Evolutionary conservation across 768 basidiomycete species (phyloP), one percentile per base, ranked within the genome.

Genomic region (Lactifluus pinguis): DNA sequence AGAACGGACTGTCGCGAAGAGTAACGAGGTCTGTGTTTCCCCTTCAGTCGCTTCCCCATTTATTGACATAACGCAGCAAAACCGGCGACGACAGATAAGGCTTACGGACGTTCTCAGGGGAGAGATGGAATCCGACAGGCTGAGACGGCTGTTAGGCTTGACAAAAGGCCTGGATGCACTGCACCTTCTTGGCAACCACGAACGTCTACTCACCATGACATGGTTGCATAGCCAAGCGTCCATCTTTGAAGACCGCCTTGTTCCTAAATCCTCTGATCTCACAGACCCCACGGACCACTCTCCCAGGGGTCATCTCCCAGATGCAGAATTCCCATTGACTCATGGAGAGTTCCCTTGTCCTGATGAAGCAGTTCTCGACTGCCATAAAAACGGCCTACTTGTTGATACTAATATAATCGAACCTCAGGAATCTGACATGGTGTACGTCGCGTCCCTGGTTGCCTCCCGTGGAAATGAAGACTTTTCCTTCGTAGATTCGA

Each of bases 1-100:
- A 62, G 73, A 81, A 59, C 81, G 90, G 25, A 83, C 73, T 68
- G 53, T 69, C 15, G 90, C 91, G 11, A 93, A 93, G 69, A 76
- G 80, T 44, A 74, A 75, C 39, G 91, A 93, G 80, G 90, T 87
- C 57, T 53, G 77, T 69, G 5, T 2, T 21, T 6, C 32, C 42
- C 25, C 25, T 49, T 25, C 36, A 4, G 4, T 41, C 44, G 32
- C 48, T 53, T 7, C 9, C 17, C 34, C 19, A 59, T n/a, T 25
- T 29, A n/a, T 41, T 45, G 13, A 39, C 51, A 8, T 48, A 50
- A 49, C 13, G n/a, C 50, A 90, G 89, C 68, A 75, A 34, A 77
- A 80, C 64, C 78, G 88, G 51, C 74, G 88, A 54, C 78, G 76
- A 59, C 76, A 79, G 54, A 75, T 75, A 6, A 80, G 80, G 51